A percentile compares a stretch with the other conserved stretches of the same genome.
Conservation (phyloP, 1,139 yeast species). For the Candida frijolesensis region DNA sequence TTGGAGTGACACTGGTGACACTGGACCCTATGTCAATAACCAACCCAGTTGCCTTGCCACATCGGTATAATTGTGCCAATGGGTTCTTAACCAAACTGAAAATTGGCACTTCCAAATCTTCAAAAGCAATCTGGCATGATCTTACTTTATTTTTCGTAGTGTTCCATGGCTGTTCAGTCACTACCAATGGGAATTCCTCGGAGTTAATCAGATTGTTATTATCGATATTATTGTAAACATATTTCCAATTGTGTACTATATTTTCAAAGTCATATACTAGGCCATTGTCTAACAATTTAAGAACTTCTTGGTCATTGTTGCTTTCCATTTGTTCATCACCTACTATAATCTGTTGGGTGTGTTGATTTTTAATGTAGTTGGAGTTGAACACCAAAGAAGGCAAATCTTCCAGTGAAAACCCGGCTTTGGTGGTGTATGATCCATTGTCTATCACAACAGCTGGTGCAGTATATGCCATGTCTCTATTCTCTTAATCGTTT, state of each 20-base stretch:
- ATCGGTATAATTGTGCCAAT: slow-evolving; percentile 66
- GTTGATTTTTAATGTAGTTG: slow-evolving; percentile 42
- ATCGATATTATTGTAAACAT: slow-evolving; percentile 55
- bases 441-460: slow-evolving; percentile 75
- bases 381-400: slow-evolving; percentile 64
- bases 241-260: slow-evolving; percentile 58
- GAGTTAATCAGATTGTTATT: slow-evolving; percentile 44
- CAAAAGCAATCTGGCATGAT: slow-evolving; percentile 65
- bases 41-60: slow-evolving; percentile 67
- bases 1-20: slow-evolving; percentile 65
- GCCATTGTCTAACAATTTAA: slow-evolving; percentile 67
- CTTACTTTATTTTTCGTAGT: slow-evolving; percentile 52
- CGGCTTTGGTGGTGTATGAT: slow-evolving; percentile 66
- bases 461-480: slow-evolving; percentile 44
- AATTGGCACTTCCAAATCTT: slow-evolving; percentile 63
- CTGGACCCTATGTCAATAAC: slow-evolving; percentile 71
- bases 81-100: slow-evolving; percentile 72
- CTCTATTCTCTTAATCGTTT: slow-evolving; percentile 3
- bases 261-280: slow-evolving; percentile 67
- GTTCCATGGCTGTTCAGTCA: slow-evolving; percentile 69
- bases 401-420: slow-evolving; percentile 65
- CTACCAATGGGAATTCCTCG: slow-evolving; percentile 60
- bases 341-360: slow-evolving; percentile 32
- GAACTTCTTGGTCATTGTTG: slow-evolving; percentile 52
- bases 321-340: slow-evolving; percentile 54